Conservation (phyloP, 106 monocot genomes). For the Dioscorea zingiberensis region DNA sequence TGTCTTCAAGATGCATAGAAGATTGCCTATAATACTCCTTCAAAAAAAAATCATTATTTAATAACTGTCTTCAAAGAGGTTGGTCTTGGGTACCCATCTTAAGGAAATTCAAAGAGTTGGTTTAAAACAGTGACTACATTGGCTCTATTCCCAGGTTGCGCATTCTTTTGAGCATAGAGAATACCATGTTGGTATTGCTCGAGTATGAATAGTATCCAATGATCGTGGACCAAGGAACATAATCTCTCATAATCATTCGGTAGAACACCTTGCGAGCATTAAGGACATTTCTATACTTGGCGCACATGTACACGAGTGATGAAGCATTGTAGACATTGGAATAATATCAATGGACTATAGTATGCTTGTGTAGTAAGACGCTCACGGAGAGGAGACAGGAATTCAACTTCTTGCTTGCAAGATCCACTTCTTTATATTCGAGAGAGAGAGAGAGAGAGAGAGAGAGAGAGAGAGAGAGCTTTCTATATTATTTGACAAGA, state of each 20-base stretch:
- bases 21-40: too few relatives aligned
- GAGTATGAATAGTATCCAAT: slow-evolving; percentile 33
- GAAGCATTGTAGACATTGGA: slow-evolving; percentile 36
- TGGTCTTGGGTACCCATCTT: too few relatives aligned
- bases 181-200: slow-evolving; percentile 17
- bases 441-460: too few relatives aligned
- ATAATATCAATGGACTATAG: slow-evolving; percentile 31
- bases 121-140: slow-evolving; percentile 52
- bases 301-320: slow-evolving; percentile 52
- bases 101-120: slow-evolving; percentile 43
- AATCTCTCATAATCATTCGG: slow-evolving; percentile 22
- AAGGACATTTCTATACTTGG: slow-evolving; percentile 5
- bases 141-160: slow-evolving; percentile 20
- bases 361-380: slow-evolving; percentile 38
- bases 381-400: slow-evolving; percentile 16
- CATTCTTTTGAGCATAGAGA: slow-evolving; percentile 35
- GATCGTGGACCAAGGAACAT: slow-evolving; percentile 59
- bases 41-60: too few relatives aligned
- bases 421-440: too few relatives aligned
- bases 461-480: too few relatives aligned
- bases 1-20: too few relatives aligned
- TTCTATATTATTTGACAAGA: too few relatives aligned
- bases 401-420: too few relatives aligned
- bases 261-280: slow-evolving; percentile 48
- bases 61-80: too few relatives aligned